Percentiles rank a stretch among this genome's conserved stretches.
phyloP scores from a whole-genome alignment of 345 rosid species.

The Turnera subulata region DNA sequence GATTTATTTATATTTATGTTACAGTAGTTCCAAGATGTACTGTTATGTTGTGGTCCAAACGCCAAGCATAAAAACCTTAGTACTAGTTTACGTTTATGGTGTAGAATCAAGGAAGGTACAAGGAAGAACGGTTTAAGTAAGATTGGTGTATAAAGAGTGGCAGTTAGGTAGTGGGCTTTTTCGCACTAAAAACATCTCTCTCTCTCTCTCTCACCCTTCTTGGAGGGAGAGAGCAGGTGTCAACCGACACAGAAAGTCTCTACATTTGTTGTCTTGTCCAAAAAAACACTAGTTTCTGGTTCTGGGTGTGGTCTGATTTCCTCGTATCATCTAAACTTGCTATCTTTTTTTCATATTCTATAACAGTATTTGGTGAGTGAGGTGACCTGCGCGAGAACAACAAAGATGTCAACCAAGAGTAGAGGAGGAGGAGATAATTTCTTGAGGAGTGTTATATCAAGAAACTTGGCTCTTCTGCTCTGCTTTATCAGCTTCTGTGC shows the following conservation, averaged over 20 bases:
- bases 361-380: not conserved
- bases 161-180: no score
- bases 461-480: constrained; percentile 57
- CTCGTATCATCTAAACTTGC: not conserved
- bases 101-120: no score
- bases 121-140: no score
- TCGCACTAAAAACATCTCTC: no score
- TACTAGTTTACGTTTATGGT: no score
- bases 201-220: no score
- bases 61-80: no score
- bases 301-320: constrained; percentile 5
- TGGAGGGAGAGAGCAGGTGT: not conserved
- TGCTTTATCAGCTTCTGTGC: constrained; percentile 67
- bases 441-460: constrained; percentile 41
- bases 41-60: no score
- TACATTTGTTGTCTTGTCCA: not conserved
- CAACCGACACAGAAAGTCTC: not conserved
- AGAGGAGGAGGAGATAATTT: constrained; percentile 38
- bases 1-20: no score
- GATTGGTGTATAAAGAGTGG: no score
- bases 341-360: not conserved
- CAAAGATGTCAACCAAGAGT: constrained; percentile 57
- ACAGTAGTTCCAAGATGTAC: no score
- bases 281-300: not conserved
- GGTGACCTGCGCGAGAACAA: not conserved